phyloP scores from a whole-genome alignment of 169 alveolate genomes.

The Plasmodium knowlesi region DNA sequence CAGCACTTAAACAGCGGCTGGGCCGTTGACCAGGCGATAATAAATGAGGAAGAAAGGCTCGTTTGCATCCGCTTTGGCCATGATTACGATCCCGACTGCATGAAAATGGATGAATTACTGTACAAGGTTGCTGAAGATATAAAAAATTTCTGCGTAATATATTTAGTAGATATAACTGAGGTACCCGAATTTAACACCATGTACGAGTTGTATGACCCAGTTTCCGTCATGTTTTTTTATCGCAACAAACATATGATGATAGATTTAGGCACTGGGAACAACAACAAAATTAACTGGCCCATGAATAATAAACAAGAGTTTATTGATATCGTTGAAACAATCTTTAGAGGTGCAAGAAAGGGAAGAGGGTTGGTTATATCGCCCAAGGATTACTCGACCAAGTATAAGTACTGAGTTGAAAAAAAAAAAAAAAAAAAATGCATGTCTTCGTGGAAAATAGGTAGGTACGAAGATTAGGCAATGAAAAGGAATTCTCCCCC shows the following conservation, averaged over 20 bases:
- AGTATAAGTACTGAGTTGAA: slow-evolving; percentile 89
- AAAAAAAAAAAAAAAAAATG: not conserved
- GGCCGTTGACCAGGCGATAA: slow-evolving; percentile 99
- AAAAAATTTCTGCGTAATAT: slow-evolving; percentile 96
- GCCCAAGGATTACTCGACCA: slow-evolving; percentile 97
- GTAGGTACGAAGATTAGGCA: not conserved
- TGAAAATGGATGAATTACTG: slow-evolving; percentile 98
- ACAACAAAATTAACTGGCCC: slow-evolving; percentile 98
- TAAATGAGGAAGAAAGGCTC: slow-evolving; percentile 97
- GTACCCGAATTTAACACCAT: slow-evolving; percentile 99
- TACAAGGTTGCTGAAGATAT: slow-evolving; percentile 97
- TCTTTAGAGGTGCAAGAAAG: slow-evolving; percentile 98
- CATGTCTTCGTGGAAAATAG: not conserved
- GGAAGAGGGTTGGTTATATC: slow-evolving; percentile 98
- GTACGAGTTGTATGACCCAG: slow-evolving; percentile 99
- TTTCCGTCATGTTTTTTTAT: slow-evolving; percentile 98
- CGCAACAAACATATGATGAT: slow-evolving; percentile 99
- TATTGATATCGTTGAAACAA: slow-evolving; percentile 97
- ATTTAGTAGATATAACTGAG: slow-evolving; percentile 97
- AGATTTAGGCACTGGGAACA: slow-evolving; percentile 99
- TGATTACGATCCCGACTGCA: slow-evolving; percentile 97
- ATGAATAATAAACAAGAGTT: slow-evolving; percentile 97
- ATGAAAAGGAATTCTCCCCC: not conserved
- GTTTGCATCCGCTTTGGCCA: slow-evolving; percentile 99
- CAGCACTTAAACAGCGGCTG: slow-evolving; percentile 98